Percentiles rank a stretch among this genome's conserved stretches.
Conservation (phyloP, 1,139 yeast genomes). For the Saccharomyces pastorianus region DNA sequence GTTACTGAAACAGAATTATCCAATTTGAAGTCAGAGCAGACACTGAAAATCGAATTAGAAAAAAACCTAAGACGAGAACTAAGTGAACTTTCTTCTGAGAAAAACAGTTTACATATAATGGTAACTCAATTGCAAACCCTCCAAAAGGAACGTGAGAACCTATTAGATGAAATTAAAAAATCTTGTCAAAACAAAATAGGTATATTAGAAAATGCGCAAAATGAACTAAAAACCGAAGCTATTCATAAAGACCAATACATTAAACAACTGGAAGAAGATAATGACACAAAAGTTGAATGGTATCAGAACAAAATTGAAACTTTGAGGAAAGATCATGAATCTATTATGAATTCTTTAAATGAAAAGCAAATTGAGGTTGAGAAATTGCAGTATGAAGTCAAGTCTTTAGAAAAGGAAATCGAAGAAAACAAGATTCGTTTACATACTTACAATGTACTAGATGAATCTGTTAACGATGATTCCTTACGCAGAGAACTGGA, state of each 20-base stretch:
- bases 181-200: constrained; percentile 26
- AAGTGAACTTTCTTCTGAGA: constrained; percentile 48
- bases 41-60: constrained; percentile 44
- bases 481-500: constrained; percentile 35
- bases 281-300: constrained; percentile 49
- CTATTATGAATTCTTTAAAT: neutral
- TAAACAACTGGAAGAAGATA: constrained; percentile 34
- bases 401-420: constrained; percentile 33
- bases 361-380: constrained; percentile 28
- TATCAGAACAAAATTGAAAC: constrained; percentile 64
- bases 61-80: constrained; percentile 49
- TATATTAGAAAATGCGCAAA: constrained; percentile 39
- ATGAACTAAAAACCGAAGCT: constrained; percentile 44
- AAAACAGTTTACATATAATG: constrained; percentile 49
- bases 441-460: constrained; percentile 16
- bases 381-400: constrained; percentile 28
- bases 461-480: constrained; percentile 24
- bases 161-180: constrained; percentile 43
- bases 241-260: constrained; percentile 39
- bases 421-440: constrained; percentile 34
- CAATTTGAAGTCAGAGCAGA: constrained; percentile 49
- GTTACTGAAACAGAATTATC: constrained; percentile 39
- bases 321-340: neutral
- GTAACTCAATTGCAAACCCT: constrained; percentile 55
- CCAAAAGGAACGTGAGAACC: constrained; percentile 54